phyloP scores from a whole-genome alignment of 345 rosid genomes.

The Draba incana region DNA sequence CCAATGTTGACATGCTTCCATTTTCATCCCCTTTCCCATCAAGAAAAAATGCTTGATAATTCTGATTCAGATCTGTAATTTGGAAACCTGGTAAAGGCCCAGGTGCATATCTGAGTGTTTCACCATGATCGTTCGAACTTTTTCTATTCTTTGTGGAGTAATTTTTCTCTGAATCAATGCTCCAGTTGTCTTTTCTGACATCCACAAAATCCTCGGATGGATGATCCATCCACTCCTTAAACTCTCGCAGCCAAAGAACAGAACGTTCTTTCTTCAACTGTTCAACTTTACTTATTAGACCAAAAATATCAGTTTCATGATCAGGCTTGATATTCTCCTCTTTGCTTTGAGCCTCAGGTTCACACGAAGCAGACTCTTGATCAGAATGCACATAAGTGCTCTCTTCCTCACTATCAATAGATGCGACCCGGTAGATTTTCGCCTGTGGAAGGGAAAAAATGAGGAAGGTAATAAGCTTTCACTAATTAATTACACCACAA shows the following conservation, averaged over 20 bases:
- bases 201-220: slow-evolving; percentile 52
- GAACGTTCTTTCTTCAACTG: slow-evolving; percentile 91
- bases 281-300: slow-evolving; percentile 84
- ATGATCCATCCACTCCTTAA: slow-evolving; percentile 94
- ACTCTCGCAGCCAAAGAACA: slow-evolving; percentile 85
- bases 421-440: slow-evolving; percentile 77
- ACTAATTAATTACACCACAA: slow-evolving; percentile 13
- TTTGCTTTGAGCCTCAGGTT: slow-evolving; percentile 69
- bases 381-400: slow-evolving; percentile 71
- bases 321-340: slow-evolving; percentile 69
- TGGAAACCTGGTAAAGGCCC: slow-evolving; percentile 58
- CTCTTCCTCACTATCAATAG: slow-evolving; percentile 79
- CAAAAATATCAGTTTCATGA: slow-evolving; percentile 81
- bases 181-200: slow-evolving; percentile 38
- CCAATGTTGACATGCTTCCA: slow-evolving; percentile 45
- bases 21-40: slow-evolving; percentile 53
- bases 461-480: slow-evolving; percentile 14
- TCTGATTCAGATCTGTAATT: slow-evolving; percentile 51
- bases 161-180: slow-evolving; percentile 44
- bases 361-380: slow-evolving; percentile 68
- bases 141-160: slow-evolving; percentile 44
- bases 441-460: slow-evolving; percentile 56
- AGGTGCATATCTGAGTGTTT: slow-evolving; percentile 53
- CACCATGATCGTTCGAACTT: slow-evolving; percentile 50
- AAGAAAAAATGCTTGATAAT: slow-evolving; percentile 44